Percentiles rank a stretch among this genome's conserved stretches.
Evolutionary conservation across 2,329 filamentous ascomycete species (phyloP).

Genomic region (Talaromyces verruculosus): DNA sequence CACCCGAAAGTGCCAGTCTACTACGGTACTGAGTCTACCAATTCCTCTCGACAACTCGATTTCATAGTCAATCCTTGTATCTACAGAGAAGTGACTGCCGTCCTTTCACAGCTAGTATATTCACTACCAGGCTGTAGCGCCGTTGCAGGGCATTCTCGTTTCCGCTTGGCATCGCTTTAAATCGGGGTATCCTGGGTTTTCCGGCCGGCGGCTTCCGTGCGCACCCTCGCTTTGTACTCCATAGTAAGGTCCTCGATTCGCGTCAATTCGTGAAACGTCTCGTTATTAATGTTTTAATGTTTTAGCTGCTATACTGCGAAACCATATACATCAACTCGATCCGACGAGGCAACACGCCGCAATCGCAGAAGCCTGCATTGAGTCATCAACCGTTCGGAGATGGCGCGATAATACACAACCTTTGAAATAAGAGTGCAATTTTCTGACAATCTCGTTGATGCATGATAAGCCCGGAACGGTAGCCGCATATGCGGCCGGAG

Average conservation of each 20-base stretch:
- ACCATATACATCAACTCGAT: not conserved
- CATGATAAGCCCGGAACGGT: constrained; percentile 79
- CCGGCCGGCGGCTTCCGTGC: constrained; percentile 5
- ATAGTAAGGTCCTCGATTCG: not conserved
- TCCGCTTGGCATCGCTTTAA: constrained; percentile 6
- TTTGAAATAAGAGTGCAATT: not conserved
- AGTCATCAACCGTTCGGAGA: not conserved
- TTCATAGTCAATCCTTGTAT: not conserved
- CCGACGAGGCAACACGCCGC: not conserved
- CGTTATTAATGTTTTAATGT: not conserved
- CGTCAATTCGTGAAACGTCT: not conserved
- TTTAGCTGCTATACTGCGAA: not conserved
- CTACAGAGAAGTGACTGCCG: not conserved
- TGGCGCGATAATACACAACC: not conserved
- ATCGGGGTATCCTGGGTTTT: not conserved
- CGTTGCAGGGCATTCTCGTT: not conserved
- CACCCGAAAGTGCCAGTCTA: not conserved
- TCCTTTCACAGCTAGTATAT: not conserved
- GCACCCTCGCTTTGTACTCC: not conserved
- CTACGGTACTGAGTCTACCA: not conserved
- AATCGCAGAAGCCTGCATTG: constrained; percentile 4
- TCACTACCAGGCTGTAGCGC: not conserved
- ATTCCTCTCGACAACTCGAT: not conserved
- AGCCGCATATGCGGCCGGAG: constrained; percentile 90
- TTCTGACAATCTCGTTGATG: constrained; percentile 52